Conservation (phyloP, 2,329 filamentous ascomycete genomes). For the Cercospora citrullina region DNA sequence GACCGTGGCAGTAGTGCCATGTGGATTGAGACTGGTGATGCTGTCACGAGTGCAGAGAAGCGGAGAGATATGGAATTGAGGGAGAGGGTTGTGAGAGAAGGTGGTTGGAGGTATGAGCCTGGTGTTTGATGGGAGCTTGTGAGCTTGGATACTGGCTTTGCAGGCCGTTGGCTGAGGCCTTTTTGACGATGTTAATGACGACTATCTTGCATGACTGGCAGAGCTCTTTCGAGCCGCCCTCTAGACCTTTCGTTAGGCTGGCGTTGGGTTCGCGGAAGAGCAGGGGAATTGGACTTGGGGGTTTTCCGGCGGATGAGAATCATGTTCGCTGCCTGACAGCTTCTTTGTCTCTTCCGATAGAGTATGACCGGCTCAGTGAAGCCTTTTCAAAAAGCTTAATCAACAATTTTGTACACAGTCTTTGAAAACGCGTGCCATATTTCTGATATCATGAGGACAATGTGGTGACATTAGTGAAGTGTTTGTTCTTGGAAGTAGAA, state of each 20-base stretch:
- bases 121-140: constrained; percentile 13
- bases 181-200: neutral
- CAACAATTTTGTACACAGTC: neutral
- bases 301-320: neutral
- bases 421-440: neutral
- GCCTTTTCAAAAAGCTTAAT: neutral
- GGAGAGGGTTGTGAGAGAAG: constrained; percentile 76
- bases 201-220: neutral
- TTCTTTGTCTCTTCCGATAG: neutral
- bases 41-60: constrained; percentile 84
- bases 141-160: neutral
- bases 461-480: neutral
- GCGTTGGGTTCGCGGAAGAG: neutral
- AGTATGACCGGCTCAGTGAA: neutral
- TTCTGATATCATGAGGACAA: neutral
- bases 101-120: constrained; percentile 72
- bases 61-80: constrained; percentile 74
- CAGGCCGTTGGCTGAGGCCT: neutral
- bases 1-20: constrained; percentile 91
- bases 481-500: neutral
- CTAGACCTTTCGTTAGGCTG: neutral
- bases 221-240: neutral
- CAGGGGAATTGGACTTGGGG: neutral
- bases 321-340: neutral
- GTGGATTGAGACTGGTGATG: constrained; percentile 74